Evolutionary conservation across 495 filamentous ascomycete genomes (phyloP).

Genomic region (Daldinia loculata): DNA sequence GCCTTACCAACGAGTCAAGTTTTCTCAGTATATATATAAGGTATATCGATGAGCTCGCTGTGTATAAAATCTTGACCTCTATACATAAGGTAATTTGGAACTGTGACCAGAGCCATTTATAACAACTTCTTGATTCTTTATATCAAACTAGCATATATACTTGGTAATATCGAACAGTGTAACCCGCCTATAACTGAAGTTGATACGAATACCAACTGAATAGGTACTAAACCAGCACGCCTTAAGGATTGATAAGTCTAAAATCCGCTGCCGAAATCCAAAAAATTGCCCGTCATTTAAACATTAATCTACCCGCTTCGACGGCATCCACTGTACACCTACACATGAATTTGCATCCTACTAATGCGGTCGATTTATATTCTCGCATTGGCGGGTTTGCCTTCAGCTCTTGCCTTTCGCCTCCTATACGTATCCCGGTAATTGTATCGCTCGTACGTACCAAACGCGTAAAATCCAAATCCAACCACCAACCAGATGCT

Average conservation of each 20-base stretch:
- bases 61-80: not conserved
- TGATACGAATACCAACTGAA: slow-evolving; percentile 27
- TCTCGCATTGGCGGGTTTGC: slow-evolving; percentile 47
- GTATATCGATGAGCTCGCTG: no score
- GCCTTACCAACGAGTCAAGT: not conserved
- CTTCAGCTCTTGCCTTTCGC: slow-evolving; percentile 53
- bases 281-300: slow-evolving; percentile 17
- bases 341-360: not conserved
- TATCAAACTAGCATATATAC: slow-evolving; percentile 13
- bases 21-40: no score
- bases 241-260: slow-evolving; percentile 11
- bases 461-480: slow-evolving; percentile 64
- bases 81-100: slow-evolving; percentile 7
- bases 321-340: slow-evolving; percentile 25
- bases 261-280: slow-evolving; percentile 25
- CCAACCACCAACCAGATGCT: slow-evolving; percentile 67
- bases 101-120: not conserved
- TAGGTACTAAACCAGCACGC: slow-evolving; percentile 21
- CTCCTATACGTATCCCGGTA: slow-evolving; percentile 69
- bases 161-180: slow-evolving; percentile 11
- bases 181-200: slow-evolving; percentile 13
- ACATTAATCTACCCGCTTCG: slow-evolving; percentile 15
- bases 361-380: slow-evolving; percentile 43
- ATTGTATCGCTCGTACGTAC: slow-evolving; percentile 69
- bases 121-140: slow-evolving; percentile 4